These are phyloP conservation scores for Suillus paluster DNA, from an alignment of 768 basidiomycete species.

Conservation along the genomic window DNA sequence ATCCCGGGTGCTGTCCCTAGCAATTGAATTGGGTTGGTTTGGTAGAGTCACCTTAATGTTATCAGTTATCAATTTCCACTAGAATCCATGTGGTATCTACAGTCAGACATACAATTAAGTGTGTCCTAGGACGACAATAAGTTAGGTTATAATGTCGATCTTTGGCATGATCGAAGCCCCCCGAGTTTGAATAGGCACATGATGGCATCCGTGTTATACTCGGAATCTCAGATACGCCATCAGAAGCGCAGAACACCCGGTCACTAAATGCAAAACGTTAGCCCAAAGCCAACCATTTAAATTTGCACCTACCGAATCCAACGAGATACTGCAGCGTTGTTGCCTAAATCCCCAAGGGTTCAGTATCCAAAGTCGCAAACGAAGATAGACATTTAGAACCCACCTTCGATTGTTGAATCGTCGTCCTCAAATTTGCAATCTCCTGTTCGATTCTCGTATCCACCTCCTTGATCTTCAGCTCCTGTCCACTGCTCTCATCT, in stretches of 20 bases:
- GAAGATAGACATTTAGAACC: constrained; percentile 16
- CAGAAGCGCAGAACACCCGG: constrained; percentile 82
- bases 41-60: too few species aligned
- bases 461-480: constrained; percentile 96
- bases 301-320: constrained; percentile 70
- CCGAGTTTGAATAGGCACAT: not conserved
- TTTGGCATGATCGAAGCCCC: not conserved
- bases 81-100: constrained; percentile 2
- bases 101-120: not conserved
- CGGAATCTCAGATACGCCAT: constrained; percentile 88
- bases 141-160: not conserved
- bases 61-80: too few species aligned
- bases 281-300: constrained; percentile 1
- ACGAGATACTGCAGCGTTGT: constrained; percentile 88
- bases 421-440: constrained; percentile 83
- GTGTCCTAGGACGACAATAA: not conserved
- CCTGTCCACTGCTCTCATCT: constrained; percentile 90
- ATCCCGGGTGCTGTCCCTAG: too few species aligned
- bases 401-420: constrained; percentile 86
- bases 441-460: constrained; percentile 97
- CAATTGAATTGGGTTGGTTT: too few species aligned
- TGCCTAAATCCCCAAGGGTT: constrained; percentile 48
- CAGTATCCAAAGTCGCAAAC: not conserved
- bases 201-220: constrained; percentile 24
- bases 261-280: constrained; percentile 53